A percentile compares a stretch with the other conserved stretches of the same genome.
Conservation (phyloP, 202 grass and related monocot species). For the Eragrostis tef region DNA sequence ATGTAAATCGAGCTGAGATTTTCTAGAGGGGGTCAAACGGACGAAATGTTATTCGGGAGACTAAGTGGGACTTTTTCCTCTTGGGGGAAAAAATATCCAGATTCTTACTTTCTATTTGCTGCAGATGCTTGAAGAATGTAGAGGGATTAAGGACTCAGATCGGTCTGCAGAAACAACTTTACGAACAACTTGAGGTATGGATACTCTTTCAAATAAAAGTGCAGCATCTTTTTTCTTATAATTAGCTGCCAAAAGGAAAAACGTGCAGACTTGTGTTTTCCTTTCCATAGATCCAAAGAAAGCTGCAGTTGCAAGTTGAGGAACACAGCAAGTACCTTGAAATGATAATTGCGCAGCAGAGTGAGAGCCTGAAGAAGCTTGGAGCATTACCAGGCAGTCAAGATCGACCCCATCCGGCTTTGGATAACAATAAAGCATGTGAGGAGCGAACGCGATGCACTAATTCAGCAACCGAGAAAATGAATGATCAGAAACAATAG, state of each 20-base stretch:
- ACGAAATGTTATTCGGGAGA: too few species aligned
- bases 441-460: neutral
- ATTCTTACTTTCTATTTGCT: neutral
- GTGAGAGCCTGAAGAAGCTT: constrained; percentile 56
- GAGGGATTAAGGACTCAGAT: constrained; percentile 66
- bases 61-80: too few species aligned
- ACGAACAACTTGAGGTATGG: constrained; percentile 78
- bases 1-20: too few species aligned
- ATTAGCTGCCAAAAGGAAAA: neutral
- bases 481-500: too few species aligned
- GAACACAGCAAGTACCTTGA: constrained; percentile 73
- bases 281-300: constrained; percentile 59
- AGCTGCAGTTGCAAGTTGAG: constrained; percentile 73
- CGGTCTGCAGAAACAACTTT: constrained; percentile 73
- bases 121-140: constrained; percentile 46
- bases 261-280: neutral
- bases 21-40: too few species aligned
- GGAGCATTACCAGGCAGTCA: constrained; percentile 35
- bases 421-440: neutral
- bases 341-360: constrained; percentile 61
- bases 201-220: neutral
- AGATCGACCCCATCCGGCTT: neutral
- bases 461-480: constrained; percentile 24
- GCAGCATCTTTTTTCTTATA: neutral
- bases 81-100: neutral